These are phyloP conservation scores for Solanum sejunctum DNA, from an alignment of 257 asterid species.

Conservation along the genomic window DNA sequence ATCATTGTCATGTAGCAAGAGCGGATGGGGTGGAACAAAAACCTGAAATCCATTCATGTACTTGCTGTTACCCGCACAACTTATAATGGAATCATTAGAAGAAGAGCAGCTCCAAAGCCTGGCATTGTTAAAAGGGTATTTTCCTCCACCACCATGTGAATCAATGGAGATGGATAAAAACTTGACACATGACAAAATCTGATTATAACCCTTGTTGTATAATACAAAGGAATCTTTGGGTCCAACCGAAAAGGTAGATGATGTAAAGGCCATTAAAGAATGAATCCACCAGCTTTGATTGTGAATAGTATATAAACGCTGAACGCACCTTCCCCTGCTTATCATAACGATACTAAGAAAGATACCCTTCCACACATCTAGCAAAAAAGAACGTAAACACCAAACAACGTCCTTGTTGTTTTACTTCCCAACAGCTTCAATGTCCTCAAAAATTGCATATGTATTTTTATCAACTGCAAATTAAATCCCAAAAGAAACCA, in stretches of 20 bases:
- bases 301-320: neutral
- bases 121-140: slow-evolving; percentile 2
- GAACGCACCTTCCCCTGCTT: slow-evolving; percentile 19
- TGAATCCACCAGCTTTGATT: neutral
- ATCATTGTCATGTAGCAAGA: slow-evolving; percentile 22
- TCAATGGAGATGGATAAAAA: neutral
- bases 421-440: neutral
- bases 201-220: neutral
- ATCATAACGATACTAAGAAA: slow-evolving; percentile 32
- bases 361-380: neutral
- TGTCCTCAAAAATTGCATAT: neutral
- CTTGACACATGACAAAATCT: neutral
- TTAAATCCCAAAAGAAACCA: neutral
- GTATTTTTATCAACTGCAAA: neutral
- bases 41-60: slow-evolving; percentile 18
- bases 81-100: neutral
- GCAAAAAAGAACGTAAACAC: neutral
- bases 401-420: neutral
- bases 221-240: neutral
- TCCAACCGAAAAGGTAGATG: slow-evolving; percentile 5
- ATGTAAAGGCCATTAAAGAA: slow-evolving; percentile 43
- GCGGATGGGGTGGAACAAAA: slow-evolving; percentile 22
- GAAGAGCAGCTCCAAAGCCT: slow-evolving; percentile 15
- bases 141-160: neutral
- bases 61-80: slow-evolving; percentile 2